phyloP scores from a whole-genome alignment of 2,329 filamentous ascomycete genomes.

The Fusarium sp. region DNA sequence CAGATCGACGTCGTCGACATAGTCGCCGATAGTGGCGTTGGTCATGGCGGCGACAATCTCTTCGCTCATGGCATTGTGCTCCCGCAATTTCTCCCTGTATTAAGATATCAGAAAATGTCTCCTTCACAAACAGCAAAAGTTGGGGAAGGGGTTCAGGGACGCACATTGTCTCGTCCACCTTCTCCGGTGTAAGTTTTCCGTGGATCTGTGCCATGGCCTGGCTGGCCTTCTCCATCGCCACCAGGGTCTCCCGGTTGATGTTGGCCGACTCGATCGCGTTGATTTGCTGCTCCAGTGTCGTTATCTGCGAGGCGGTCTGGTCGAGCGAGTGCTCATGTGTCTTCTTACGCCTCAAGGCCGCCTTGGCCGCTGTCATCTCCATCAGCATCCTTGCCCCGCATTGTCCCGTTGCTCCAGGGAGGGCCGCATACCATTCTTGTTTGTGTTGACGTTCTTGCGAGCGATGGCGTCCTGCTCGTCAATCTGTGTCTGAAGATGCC shows the following conservation, averaged over 20 bases:
- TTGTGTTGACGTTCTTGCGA: constrained; percentile 84
- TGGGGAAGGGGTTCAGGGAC: constrained; percentile 49
- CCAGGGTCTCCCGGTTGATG: constrained; percentile 96
- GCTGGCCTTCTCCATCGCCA: constrained; percentile 92
- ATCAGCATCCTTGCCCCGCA: constrained; percentile 42
- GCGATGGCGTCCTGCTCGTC: constrained; percentile 91
- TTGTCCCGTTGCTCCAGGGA: neutral
- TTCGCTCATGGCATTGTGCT: constrained; percentile 92
- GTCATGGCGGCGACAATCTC: constrained; percentile 92
- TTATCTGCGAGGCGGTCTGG: constrained; percentile 89
- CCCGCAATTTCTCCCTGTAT: constrained; percentile 85
- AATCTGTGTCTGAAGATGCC: constrained; percentile 90
- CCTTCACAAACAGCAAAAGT: neutral
- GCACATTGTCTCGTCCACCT: constrained; percentile 95
- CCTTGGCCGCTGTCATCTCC: constrained; percentile 78
- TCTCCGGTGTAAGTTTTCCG: constrained; percentile 88
- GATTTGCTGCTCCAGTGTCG: constrained; percentile 93
- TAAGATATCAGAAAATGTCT: constrained; percentile 46
- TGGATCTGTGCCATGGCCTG: constrained; percentile 95
- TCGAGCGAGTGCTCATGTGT: constrained; percentile 90
- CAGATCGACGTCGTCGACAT: constrained; percentile 86
- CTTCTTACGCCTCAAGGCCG: constrained; percentile 94
- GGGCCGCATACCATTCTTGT: constrained; percentile 83
- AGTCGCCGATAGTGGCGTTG: constrained; percentile 73
- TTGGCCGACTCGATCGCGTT: constrained; percentile 98